Conservation (phyloP, 177 flowering plant species). For the Telopea speciosissima region DNA sequence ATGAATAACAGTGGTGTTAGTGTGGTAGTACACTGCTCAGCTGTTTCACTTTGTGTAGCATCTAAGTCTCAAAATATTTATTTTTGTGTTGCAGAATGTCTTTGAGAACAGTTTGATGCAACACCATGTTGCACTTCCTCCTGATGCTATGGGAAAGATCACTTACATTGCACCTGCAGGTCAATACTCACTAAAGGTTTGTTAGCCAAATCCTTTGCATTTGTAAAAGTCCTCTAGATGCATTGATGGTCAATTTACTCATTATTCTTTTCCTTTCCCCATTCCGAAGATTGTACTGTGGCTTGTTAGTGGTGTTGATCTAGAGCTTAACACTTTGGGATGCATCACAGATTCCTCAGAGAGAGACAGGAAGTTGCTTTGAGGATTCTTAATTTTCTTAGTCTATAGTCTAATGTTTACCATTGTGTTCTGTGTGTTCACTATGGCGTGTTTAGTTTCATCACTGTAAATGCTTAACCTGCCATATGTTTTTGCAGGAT, state of each 20-base stretch:
- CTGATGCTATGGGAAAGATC: conserved; percentile 93
- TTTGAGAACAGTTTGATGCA: conserved; percentile 90
- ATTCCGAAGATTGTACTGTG: background rate
- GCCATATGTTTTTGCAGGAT: conserved; percentile 49
- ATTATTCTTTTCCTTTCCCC: background rate
- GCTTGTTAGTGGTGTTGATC: background rate
- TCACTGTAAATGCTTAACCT: background rate
- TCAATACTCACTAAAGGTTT: conserved; percentile 85
- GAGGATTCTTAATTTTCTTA: background rate
- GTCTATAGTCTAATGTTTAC: background rate
- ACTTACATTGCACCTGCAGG: conserved; percentile 88
- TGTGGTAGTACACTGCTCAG: background rate
- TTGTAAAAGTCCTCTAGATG: background rate
- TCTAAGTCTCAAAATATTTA: background rate
- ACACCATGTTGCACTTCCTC: conserved; percentile 95
- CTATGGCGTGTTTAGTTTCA: background rate
- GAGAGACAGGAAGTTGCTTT: background rate
- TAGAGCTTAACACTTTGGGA: background rate
- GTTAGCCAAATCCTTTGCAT: conserved; percentile 10
- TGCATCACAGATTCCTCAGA: background rate
- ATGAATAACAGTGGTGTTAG: background rate
- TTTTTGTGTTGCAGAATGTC: conserved; percentile 59
- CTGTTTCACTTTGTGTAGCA: background rate
- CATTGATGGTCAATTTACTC: background rate
- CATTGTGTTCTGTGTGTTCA: background rate